A percentile compares a stretch with the other conserved stretches of the same genome.
Evolutionary conservation across 768 basidiomycete species (phyloP).

Genomic region (Kwoniella botswanensis): DNA sequence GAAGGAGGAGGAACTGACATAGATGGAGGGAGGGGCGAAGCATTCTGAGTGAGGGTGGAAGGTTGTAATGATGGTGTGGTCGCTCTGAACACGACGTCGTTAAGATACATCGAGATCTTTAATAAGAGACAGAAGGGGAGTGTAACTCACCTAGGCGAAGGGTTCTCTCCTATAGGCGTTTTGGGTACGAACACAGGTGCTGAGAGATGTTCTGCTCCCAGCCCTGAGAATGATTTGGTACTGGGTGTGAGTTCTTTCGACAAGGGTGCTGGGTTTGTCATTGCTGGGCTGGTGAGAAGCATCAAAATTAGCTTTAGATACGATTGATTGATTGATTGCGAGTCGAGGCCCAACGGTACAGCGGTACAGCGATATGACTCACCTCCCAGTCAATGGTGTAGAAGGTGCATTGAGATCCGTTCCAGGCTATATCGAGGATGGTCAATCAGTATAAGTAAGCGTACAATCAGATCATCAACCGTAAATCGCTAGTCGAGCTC

Average conservation of each 20-base stretch:
- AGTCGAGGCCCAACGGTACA: background rate
- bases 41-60: constrained; percentile 14
- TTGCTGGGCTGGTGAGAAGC: background rate
- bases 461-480: background rate
- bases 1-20: background rate
- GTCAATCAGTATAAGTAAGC: background rate
- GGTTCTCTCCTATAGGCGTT: constrained; percentile 33
- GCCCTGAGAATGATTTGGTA: constrained; percentile 16
- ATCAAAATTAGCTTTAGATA: background rate
- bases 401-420: constrained; percentile 20
- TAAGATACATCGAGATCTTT: background rate
- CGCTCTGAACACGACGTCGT: constrained; percentile 1
- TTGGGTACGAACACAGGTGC: constrained; percentile 56
- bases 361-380: background rate
- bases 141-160: constrained; percentile 34
- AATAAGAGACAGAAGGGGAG: background rate
- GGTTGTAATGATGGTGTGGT: constrained; percentile 18
- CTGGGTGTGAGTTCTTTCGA: constrained; percentile 12
- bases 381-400: constrained; percentile 18
- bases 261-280: constrained; percentile 12
- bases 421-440: constrained; percentile 20
- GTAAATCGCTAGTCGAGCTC: constrained; percentile 10
- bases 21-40: constrained; percentile 3
- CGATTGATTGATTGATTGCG: background rate
- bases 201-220: constrained; percentile 43